Base-by-base conservation (phyloP, 2,329 filamentous ascomycete species). In the Pseudogymnoascus sp. region DNA sequence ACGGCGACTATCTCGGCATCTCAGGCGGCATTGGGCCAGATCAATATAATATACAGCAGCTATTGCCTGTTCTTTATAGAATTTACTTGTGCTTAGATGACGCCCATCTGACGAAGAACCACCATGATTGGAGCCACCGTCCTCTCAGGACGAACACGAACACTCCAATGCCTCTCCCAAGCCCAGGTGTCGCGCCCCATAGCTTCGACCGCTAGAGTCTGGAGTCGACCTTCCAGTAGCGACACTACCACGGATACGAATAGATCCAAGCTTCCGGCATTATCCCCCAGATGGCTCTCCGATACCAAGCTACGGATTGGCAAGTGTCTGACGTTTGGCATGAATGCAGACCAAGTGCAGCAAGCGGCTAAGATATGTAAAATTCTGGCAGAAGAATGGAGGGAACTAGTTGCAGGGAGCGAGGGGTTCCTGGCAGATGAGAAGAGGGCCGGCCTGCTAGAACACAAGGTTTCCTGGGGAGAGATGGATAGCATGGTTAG, bases 381-480 rank as follows among this genome's bases (percentile, higher is more conserved):
- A 50, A 78, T 82, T 38, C 71, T 92, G 20, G 79, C 83, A 1
- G 73, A 70, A 7, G 84, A 90, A 65, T 94, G 90, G 90, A 78
- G 88, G 43, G 82, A 84, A 66, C 75, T 94, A 61, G 75, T 89
- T 30, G 88, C 86, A 0, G 89, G 89, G 0, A 85, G 85, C 62
- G 88, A 93, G 69, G 90, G 90, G 0, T 95, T 86, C 71, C 73
- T 94, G 65, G 89, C 86, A 0, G 81, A 78, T 9, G 77, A 80
- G 63, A 79, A 82, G 66, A 78, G 84, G 58, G 83, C 80, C 50
- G 84, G 89, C 0, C 70, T 93, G 35, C 83, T 84, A 65, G 77
- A 80, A 60, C 86, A 90, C 63, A 79, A 81, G 65, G 86, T 95
- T 22, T 85, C 84, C 0, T 95, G 90, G 90, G 92, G 91, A 30